Base-by-base conservation (phyloP, 2,329 filamentous ascomycete species). In the Hypoxylon sp. region DNA sequence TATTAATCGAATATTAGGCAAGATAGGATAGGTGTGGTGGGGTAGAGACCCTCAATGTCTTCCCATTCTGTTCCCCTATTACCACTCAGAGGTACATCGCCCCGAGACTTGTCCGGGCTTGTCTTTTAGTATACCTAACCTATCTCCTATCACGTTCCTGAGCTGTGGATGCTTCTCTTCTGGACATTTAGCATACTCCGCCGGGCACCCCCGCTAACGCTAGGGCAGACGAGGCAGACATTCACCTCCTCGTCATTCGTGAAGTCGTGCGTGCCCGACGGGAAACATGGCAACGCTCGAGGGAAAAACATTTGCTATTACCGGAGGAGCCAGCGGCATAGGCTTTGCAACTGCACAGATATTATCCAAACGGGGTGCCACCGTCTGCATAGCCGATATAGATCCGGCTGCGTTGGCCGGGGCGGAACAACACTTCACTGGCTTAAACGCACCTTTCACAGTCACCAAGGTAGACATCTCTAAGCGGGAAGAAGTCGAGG, bases 381-480 rank as follows among this genome's bases (percentile, higher is more conserved):
- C 66, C 17, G 68, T 73, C 33, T 70, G 66, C 37, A 68, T 72
- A 31, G 69, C 70, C 13, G 70, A 73, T 53, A 58, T 72, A 38
- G 69, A 72, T 43, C 64, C 66, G 6, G 60, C 50, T 11, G 67
- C 69, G 27, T 59, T 72, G 52, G 63, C 41, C 35, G 64, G 59
- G 24, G 64, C 69, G 2, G 64, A 70, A 46, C 59, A 62, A 33
- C 68, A 72, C 52, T 73, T 73, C 48, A 52, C 65, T 7, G 51
- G 58, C n/a, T 60, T 65, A 24, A 48, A 63, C 13, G 63, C 64
- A 35, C 59, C 68, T 7, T 72, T 68, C 48, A 69, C 73, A 40
- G 50, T 76, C 38, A 72, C 73, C n/a, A 74, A 71, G 26, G 77
- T 84, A 18, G 81, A 85, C 56, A 73, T 85, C 13, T 78, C 78